phyloP scores from a whole-genome alignment of 352 stramenopile species.

The Pythium brachiatum region DNA sequence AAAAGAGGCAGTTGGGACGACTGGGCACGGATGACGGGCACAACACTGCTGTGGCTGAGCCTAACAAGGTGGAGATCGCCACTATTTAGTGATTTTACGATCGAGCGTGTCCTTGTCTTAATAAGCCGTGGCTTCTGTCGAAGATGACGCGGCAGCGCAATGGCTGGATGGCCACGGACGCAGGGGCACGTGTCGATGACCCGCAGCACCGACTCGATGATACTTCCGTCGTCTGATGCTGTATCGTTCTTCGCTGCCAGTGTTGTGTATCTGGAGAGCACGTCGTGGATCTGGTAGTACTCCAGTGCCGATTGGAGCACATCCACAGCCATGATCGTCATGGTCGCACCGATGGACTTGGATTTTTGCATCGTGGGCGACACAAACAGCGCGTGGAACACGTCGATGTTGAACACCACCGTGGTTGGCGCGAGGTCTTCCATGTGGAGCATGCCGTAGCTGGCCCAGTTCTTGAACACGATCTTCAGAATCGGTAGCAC shows the following conservation, averaged over 20 bases:
- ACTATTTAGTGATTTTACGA: not conserved
- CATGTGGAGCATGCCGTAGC: constrained; percentile 1
- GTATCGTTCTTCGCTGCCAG: not conserved
- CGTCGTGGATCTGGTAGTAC: not conserved
- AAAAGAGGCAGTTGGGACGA: not conserved
- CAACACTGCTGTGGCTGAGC: no score
- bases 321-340: constrained; percentile 7
- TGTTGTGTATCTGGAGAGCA: not conserved
- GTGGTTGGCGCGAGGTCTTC: constrained; percentile 9
- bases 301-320: not conserved
- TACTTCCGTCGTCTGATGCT: not conserved
- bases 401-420: constrained; percentile 18
- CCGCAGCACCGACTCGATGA: not conserved
- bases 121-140: not conserved
- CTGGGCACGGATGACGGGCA: no score
- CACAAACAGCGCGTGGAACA: constrained; percentile 20
- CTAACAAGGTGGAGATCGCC: not conserved
- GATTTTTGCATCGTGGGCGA: constrained; percentile 17
- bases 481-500: constrained; percentile 8
- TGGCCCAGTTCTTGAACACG: constrained; percentile 7
- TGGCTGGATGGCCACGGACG: not conserved
- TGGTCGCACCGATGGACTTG: not conserved
- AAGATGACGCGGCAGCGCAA: not conserved
- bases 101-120: not conserved
- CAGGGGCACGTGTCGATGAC: not conserved